These are phyloP conservation scores for Stentor roeselii DNA, from an alignment of 73 alveolate genomes.

Conservation along the genomic window DNA sequence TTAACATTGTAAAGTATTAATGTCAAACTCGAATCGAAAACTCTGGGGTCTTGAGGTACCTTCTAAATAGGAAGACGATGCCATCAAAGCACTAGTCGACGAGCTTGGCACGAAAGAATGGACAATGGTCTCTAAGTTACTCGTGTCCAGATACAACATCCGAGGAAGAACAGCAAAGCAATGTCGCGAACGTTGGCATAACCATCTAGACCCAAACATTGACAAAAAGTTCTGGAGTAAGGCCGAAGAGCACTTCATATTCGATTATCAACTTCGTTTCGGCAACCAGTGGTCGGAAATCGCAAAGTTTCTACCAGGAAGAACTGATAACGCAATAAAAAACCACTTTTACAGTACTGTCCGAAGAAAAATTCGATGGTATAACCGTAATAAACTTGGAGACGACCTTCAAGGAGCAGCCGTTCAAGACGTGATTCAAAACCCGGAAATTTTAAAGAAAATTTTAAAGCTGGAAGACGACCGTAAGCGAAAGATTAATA, in stretches of 20 bases:
- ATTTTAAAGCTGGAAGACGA: neutral
- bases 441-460: neutral
- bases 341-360: slow-evolving; percentile 83
- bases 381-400: slow-evolving; percentile 26
- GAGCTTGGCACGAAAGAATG: slow-evolving; percentile 56
- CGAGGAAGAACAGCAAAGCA: slow-evolving; percentile 76
- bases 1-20: too few relatives aligned
- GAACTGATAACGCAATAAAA: slow-evolving; percentile 87
- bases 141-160: slow-evolving; percentile 21
- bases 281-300: slow-evolving; percentile 93
- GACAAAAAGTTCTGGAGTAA: slow-evolving; percentile 70
- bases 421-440: neutral
- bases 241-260: slow-evolving; percentile 79
- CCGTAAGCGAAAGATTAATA: neutral
- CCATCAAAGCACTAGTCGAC: slow-evolving; percentile 47
- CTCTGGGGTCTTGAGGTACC: slow-evolving; percentile 36
- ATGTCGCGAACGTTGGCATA: slow-evolving; percentile 93
- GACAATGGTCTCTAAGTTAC: slow-evolving; percentile 47
- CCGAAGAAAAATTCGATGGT: slow-evolving; percentile 73
- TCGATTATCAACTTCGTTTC: slow-evolving; percentile 62
- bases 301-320: slow-evolving; percentile 81
- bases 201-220: slow-evolving; percentile 83
- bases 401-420: neutral
- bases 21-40: slow-evolving; percentile 23
- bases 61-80: slow-evolving; percentile 51